These are phyloP conservation scores for Rhizopogon hawkerae DNA, from an alignment of 1,284 basidiomycete genomes.

Conservation along the genomic window DNA sequence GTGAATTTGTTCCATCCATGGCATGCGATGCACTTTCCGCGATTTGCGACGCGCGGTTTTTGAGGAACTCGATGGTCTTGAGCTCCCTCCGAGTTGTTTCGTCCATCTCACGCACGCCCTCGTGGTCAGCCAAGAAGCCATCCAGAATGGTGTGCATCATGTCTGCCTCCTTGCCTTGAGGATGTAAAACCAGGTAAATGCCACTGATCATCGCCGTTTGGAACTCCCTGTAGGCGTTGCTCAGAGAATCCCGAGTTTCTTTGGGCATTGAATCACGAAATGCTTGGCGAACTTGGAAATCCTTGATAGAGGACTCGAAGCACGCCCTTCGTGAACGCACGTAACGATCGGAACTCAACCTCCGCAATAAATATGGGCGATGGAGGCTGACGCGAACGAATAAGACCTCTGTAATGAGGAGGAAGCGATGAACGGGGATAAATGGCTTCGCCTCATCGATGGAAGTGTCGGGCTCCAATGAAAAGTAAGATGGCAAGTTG, in stretches of 20 bases:
- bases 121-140: conserved; percentile 65
- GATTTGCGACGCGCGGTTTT: conserved; percentile 51
- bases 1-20: conserved; percentile 16
- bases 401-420: conserved; percentile 73
- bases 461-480: conserved; percentile 70
- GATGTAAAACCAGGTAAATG: conserved; percentile 73
- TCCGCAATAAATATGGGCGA: conserved; percentile 69
- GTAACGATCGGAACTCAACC: conserved; percentile 68
- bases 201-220: conserved; percentile 82
- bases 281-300: conserved; percentile 61
- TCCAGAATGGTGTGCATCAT: conserved; percentile 73
- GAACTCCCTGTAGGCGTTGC: conserved; percentile 76
- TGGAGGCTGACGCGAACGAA: conserved; percentile 75
- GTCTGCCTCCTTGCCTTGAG: conserved; percentile 55
- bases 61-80: conserved; percentile 74
- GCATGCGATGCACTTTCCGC: conserved; percentile 29
- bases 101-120: conserved; percentile 61
- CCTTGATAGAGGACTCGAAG: conserved; percentile 72
- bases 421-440: conserved; percentile 67
- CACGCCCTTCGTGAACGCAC: conserved; percentile 65
- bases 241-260: conserved; percentile 58
- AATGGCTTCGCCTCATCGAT: conserved; percentile 60
- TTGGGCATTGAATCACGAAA: conserved; percentile 54
- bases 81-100: conserved; percentile 73
- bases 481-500: conserved; percentile 69